Conservation (phyloP, 495 filamentous ascomycete species). For the Hyaloscypha finlandica region DNA sequence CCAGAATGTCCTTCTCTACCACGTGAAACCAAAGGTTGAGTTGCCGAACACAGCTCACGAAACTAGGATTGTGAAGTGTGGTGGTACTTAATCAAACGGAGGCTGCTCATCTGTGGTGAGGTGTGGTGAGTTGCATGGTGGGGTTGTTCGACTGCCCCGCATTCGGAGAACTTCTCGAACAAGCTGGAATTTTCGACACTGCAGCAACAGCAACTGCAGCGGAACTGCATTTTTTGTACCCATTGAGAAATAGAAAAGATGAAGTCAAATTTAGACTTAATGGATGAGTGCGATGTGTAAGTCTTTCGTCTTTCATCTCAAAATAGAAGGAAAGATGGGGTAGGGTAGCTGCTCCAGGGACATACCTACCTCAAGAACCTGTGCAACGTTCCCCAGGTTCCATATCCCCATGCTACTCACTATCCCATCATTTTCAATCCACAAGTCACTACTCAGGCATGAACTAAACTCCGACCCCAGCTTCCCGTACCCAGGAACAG, state of each 20-base stretch:
- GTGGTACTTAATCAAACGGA: too few species aligned
- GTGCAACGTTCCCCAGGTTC: not conserved
- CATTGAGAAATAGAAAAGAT: constrained; percentile 30
- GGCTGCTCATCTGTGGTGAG: not conserved
- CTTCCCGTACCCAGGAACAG: constrained; percentile 65
- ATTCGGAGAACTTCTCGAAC: not conserved
- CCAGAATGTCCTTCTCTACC: not conserved
- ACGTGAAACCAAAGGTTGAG: too few species aligned
- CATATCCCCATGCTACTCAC: too few species aligned
- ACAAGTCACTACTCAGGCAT: too few species aligned
- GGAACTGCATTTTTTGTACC: too few species aligned
- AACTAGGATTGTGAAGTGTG: too few species aligned
- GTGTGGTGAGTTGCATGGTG: not conserved
- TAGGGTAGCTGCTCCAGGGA: not conserved
- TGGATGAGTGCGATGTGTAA: constrained; percentile 66
- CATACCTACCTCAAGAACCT: not conserved
- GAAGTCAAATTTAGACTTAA: constrained; percentile 56
- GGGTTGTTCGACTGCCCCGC: not conserved
- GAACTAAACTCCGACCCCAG: constrained; percentile 37
- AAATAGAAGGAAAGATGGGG: not conserved
- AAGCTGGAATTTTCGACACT: not conserved
- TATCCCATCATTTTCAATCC: too few species aligned
- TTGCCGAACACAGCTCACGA: not conserved
- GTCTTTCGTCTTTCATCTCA: constrained; percentile 17
- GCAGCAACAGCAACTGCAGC: too few species aligned